Evolutionary conservation across 768 basidiomycete species (phyloP), one percentile per base, ranked within the genome.

Genomic region (Paxillus rubicundulus): DNA sequence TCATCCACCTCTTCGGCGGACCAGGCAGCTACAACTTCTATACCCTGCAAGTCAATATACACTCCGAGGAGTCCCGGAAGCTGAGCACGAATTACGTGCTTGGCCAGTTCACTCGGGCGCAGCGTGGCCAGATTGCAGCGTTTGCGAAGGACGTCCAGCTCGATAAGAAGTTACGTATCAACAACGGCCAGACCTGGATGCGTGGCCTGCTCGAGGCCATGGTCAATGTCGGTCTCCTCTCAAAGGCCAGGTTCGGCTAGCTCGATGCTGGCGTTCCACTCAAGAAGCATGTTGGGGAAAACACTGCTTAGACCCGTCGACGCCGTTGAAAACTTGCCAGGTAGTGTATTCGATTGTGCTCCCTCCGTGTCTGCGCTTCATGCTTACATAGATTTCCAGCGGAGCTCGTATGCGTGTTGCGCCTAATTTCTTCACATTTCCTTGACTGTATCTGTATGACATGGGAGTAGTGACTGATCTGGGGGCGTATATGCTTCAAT

Each of bases 151-250:
- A 28, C 5, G 28, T 56, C 36, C n/a, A 52, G 43, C 62, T 53
- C 41, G 49, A 56, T 20, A 55, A 47, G 30, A 40, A 10, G 12
- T 59, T 57, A 18, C 28, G 17, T 30, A 45, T 54, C 40, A 62
- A 62, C 45, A 57, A 46, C 30, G 56, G 61, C 40, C 50, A 45
- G 30, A 52, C 51, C 14, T 61, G 57, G 51, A 53, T 49, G 47
- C 49, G 49, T 24, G 51, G 59, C 9, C 36, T 61, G n/a, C 47
- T 59, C n/a, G 34, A 45, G 52, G 57, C 17, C 17, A 61, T 54
- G 61, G 56, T 58, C 16, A 34, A 50, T 34, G 49, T n/a, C 24
- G 43, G 50, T 18, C 40, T 61, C 36, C 44, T 61, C 10, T 49
- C 59, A 28, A 24, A 57, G 36, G 53, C 14, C 27, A 55, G 21